These are phyloP conservation scores for Tetrapyrgos nigripes DNA, from an alignment of 1,284 basidiomycete genomes.

Conservation along the genomic window DNA sequence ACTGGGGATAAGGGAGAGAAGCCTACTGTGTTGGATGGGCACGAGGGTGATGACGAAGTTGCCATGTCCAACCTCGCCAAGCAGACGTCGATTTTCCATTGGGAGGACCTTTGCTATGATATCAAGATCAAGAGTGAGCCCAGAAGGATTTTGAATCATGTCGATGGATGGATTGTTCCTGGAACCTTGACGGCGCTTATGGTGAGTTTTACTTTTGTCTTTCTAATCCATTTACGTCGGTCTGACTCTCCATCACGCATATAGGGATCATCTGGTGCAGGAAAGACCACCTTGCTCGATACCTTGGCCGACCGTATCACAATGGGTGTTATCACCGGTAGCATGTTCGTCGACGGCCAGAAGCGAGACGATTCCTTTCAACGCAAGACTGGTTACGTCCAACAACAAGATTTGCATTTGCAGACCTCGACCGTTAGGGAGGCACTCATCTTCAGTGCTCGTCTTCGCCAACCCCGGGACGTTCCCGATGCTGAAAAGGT, in stretches of 20 bases:
- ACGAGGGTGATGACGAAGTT: background rate
- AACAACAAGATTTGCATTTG: constrained; percentile 67
- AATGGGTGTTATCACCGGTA: constrained; percentile 67
- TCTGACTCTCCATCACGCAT: background rate
- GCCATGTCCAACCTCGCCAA: background rate
- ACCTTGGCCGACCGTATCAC: constrained; percentile 68
- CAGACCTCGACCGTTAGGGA: constrained; percentile 66
- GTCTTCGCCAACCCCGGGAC: constrained; percentile 63
- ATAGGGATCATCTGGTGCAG: constrained; percentile 59
- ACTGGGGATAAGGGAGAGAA: constrained; percentile 18
- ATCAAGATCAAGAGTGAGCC: constrained; percentile 50
- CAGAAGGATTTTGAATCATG: constrained; percentile 60
- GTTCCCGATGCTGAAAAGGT: constrained; percentile 65
- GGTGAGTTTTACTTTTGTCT: constrained; percentile 10
- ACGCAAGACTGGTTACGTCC: constrained; percentile 61
- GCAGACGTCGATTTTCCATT: constrained; percentile 26
- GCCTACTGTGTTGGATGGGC: background rate
- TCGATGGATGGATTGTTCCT: constrained; percentile 71
- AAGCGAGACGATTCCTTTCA: constrained; percentile 65
- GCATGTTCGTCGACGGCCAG: constrained; percentile 67
- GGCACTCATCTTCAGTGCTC: constrained; percentile 70
- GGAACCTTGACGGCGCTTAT: constrained; percentile 61
- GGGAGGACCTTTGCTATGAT: constrained; percentile 52
- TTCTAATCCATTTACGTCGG: background rate
- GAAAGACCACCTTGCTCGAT: constrained; percentile 69